Base-by-base conservation (phyloP, 2,329 filamentous ascomycete genomes). In the Beauveria sp. region DNA sequence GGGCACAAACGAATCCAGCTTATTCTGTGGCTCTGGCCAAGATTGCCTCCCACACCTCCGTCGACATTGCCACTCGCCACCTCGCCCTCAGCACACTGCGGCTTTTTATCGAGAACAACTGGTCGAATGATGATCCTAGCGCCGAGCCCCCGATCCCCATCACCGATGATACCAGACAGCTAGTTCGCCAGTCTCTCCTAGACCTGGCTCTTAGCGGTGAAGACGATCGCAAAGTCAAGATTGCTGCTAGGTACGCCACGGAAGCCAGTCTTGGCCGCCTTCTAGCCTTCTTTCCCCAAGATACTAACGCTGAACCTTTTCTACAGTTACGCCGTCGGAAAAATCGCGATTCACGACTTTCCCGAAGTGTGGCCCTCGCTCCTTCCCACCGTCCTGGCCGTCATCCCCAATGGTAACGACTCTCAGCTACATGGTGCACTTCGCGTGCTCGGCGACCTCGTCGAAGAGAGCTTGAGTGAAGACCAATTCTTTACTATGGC, bases 401-500 rank as follows among this genome's bases (percentile, higher is more conserved):
- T 92, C 55, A 90, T 97, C 69, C 84, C 88, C 59, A 83, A 80
- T 58, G 91, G 90, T 63, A 86, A 80, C 64, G 91, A 96, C 68
- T 78, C 80, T 52, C 92, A 96, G 71, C 79, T 97, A 55, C 92
- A 97, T 72, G 94, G 94, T 57, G 90, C 93, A 9, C 80, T 99
- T 63, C 90, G 89, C 71, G 92, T 97, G 26, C 84, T 99, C 50
- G 82, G 85, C 66, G 93, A 97, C 73, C 80, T 99, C 51, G 90
- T 99, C 28, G 92, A 97, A 64, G 93, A 96, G 70, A 92, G 91
- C 66, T 84, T 99, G 73, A 96, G 88, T 70, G 93, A 97, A 71
- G 90, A 92, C 64, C 92, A 97, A 68, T 99, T 99, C 80, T 97
- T 97, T 73, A 84, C 83, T 62, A 90, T 96, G 67, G 94, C 93